Percentiles rank a stretch among this genome's conserved stretches.
Evolutionary conservation across 495 filamentous ascomycete genomes (phyloP).

Genomic region (Aspergillus sparsus): DNA sequence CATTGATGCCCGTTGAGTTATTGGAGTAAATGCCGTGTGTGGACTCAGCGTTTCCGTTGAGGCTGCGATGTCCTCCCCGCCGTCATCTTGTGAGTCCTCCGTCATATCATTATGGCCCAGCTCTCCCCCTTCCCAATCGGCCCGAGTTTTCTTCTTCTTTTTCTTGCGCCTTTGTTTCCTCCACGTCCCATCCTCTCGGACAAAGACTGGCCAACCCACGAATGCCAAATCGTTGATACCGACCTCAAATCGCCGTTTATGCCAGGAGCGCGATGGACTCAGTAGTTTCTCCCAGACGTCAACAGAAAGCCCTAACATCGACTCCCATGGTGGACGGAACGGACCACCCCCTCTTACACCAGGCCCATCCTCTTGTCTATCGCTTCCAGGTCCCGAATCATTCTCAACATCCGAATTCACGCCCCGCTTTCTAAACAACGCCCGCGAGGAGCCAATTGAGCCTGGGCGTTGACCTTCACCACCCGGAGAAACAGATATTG

Average conservation of each 20-base stretch:
- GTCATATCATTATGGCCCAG: conserved; percentile 45
- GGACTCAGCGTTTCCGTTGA: conserved; percentile 40
- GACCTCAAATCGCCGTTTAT: conserved; percentile 85
- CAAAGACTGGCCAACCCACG: conserved; percentile 84
- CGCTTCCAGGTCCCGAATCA: conserved; percentile 38
- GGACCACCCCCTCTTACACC: conserved; percentile 28
- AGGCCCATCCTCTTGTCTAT: conserved; percentile 57
- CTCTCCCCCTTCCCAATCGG: conserved; percentile 44
- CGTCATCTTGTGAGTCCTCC: conserved; percentile 37
- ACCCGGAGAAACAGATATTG: conserved; percentile 33
- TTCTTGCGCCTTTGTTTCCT: conserved; percentile 70
- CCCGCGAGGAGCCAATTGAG: conserved; percentile 46
- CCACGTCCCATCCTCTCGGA: conserved; percentile 84
- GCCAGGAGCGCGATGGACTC: conserved; percentile 75
- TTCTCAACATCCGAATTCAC: conserved; percentile 47
- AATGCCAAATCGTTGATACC: conserved; percentile 82
- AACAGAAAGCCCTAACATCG: conserved; percentile 71
- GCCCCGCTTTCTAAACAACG: conserved; percentile 38
- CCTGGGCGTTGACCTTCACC: conserved; percentile 41
- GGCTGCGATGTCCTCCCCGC: conserved; percentile 26
- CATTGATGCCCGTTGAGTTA: conserved; percentile 39
- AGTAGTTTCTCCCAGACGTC: conserved; percentile 82
- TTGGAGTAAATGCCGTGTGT: conserved; percentile 30
- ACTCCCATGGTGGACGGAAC: conserved; percentile 69
- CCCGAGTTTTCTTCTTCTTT: conserved; percentile 51